phyloP scores from a whole-genome alignment of 2,329 filamentous ascomycete genomes.

The Penicillium sp. region DNA sequence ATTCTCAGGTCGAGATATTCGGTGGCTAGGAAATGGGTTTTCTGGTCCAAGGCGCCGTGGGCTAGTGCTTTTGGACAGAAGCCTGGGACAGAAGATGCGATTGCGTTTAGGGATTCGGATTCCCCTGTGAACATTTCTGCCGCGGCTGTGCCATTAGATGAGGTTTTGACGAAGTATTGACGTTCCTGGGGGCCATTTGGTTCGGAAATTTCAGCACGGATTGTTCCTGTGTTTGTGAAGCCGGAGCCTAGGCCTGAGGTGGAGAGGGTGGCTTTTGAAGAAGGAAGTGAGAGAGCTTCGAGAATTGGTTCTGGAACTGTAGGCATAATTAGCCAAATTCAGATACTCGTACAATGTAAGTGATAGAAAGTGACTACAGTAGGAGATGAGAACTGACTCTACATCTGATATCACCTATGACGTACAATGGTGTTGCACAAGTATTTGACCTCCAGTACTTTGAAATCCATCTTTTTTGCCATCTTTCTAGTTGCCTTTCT shows the following conservation, averaged over 20 bases:
- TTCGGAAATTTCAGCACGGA: constrained; percentile 34
- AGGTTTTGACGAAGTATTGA: constrained; percentile 46
- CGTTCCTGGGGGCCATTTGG: constrained; percentile 27
- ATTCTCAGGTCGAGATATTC: constrained; percentile 73
- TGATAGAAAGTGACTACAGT: no score
- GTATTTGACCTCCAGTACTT: no score
- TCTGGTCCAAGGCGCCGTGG: constrained; percentile 61
- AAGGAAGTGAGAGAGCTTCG: constrained; percentile 38
- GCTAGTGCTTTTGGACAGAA: constrained; percentile 77
- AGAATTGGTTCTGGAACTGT: constrained; percentile 38
- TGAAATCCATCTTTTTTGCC: no score
- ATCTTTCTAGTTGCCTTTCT: no score
- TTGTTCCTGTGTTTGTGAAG: constrained; percentile 48
- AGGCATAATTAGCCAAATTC: constrained; percentile 23
- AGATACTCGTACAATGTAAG: no score
- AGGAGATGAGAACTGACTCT: no score
- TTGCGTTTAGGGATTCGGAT: constrained; percentile 79
- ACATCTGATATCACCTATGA: constrained; percentile 16
- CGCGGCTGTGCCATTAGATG: constrained; percentile 33
- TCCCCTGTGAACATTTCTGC: constrained; percentile 63
- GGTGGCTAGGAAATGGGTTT: constrained; percentile 62
- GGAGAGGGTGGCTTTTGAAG: constrained; percentile 34
- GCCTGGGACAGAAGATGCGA: constrained; percentile 69
- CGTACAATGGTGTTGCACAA: no score
- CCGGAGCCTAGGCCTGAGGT: constrained; percentile 44